These are phyloP conservation scores for Suillus alpinus DNA, from an alignment of 768 basidiomycete genomes.

Conservation along the genomic window DNA sequence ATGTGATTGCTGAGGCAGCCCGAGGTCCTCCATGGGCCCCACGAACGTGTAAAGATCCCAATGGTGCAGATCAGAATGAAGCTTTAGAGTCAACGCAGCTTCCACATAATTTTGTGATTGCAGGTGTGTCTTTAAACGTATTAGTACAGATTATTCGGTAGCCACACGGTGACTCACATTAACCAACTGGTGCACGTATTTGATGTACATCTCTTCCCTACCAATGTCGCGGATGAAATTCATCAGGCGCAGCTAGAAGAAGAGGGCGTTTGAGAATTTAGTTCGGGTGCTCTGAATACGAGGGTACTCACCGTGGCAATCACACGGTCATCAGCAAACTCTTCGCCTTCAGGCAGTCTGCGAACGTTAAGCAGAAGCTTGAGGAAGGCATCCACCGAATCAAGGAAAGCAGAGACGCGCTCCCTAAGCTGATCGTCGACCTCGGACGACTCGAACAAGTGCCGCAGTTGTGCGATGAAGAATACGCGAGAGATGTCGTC, in stretches of 20 bases:
- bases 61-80: slow-evolving; percentile 90
- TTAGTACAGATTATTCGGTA: slow-evolving; percentile 12
- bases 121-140: slow-evolving; percentile 65
- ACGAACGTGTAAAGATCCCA: slow-evolving; percentile 86
- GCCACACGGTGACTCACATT: slow-evolving; percentile 50
- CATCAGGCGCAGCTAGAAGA: slow-evolving; percentile 73
- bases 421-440: slow-evolving; percentile 79
- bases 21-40: slow-evolving; percentile 85
- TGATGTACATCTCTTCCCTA: slow-evolving; percentile 90
- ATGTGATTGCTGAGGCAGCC: slow-evolving; percentile 87
- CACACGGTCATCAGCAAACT: slow-evolving; percentile 92
- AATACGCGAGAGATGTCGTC: slow-evolving; percentile 90
- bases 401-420: slow-evolving; percentile 78
- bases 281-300: neutral
- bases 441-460: slow-evolving; percentile 81
- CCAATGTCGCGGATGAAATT: slow-evolving; percentile 92
- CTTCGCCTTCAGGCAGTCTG: slow-evolving; percentile 87
- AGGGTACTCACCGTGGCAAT: slow-evolving; percentile 71
- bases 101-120: slow-evolving; percentile 90
- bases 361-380: slow-evolving; percentile 85
- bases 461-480: slow-evolving; percentile 87
- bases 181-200: slow-evolving; percentile 94
- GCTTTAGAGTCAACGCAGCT: slow-evolving; percentile 87
- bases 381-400: slow-evolving; percentile 89
- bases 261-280: slow-evolving; percentile 9